Evolutionary conservation across 2,329 filamentous ascomycete species (phyloP).

Genomic region (Akanthomyces muscarius): DNA sequence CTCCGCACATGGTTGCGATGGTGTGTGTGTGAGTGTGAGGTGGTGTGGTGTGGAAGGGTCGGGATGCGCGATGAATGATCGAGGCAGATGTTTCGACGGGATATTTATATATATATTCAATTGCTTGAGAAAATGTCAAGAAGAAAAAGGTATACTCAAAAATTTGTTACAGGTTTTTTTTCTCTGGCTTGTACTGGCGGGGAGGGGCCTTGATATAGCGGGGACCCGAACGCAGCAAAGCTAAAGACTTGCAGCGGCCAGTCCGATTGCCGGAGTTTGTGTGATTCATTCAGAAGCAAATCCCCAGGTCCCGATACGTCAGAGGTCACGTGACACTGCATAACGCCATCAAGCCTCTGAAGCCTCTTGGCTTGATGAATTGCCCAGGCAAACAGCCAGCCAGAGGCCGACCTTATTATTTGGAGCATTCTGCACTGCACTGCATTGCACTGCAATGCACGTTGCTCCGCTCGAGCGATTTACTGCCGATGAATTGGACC

Average conservation of each 20-base stretch:
- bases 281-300: slow-evolving; percentile 1
- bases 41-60: too few relatives aligned
- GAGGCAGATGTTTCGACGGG: too few relatives aligned
- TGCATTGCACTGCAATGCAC: too few relatives aligned
- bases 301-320: not conserved
- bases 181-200: not conserved
- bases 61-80: not conserved
- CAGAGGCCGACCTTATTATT: too few relatives aligned
- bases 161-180: not conserved
- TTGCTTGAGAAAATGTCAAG: not conserved
- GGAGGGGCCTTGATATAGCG: slow-evolving; percentile 3
- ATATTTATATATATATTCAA: too few relatives aligned
- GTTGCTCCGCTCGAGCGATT: too few relatives aligned
- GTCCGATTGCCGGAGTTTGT: slow-evolving; percentile 3
- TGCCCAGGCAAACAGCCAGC: not conserved
- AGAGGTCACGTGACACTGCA: not conserved
- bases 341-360: not conserved
- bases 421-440: too few relatives aligned
- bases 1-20: slow-evolving; percentile 3
- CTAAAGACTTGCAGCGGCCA: not conserved
- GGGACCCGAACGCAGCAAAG: not conserved
- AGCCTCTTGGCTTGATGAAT: not conserved
- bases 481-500: too few relatives aligned
- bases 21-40: not conserved
- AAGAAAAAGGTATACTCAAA: too few relatives aligned